Evolutionary conservation across 352 stramenopile species (phyloP).

Genomic region (Phytopythium boreale): DNA sequence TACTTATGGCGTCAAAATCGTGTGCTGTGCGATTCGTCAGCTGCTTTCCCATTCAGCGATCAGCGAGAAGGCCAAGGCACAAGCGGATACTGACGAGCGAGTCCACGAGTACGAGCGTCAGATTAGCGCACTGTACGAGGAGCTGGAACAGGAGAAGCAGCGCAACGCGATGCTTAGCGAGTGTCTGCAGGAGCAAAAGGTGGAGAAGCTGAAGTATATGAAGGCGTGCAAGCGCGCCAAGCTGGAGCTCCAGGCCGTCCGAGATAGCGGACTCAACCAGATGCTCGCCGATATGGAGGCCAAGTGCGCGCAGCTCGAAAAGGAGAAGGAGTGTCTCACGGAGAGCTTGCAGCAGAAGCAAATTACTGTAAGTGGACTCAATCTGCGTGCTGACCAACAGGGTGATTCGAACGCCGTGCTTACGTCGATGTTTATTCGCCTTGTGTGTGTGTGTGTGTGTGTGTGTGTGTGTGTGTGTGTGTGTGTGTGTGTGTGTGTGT

Average conservation of each 20-base stretch:
- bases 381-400: too few species aligned
- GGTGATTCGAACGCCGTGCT: background rate
- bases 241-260: constrained; percentile 54
- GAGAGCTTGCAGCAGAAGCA: constrained; percentile 34
- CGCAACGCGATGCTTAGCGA: constrained; percentile 67
- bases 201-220: constrained; percentile 64
- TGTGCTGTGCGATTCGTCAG: constrained; percentile 7
- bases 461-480: too few species aligned
- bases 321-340: constrained; percentile 34
- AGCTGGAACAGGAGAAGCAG: constrained; percentile 66
- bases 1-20: background rate
- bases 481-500: too few species aligned
- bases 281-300: constrained; percentile 65
- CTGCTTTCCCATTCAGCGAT: constrained; percentile 37
- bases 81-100: constrained; percentile 32
- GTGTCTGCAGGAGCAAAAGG: constrained; percentile 66
- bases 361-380: constrained; percentile 22
- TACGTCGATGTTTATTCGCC: background rate
- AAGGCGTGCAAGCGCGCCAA: constrained; percentile 69
- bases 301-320: constrained; percentile 49
- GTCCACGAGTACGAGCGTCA: constrained; percentile 75
- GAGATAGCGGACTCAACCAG: constrained; percentile 59
- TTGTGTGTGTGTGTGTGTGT: too few species aligned
- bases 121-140: constrained; percentile 62
- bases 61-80: constrained; percentile 25